Base-by-base conservation (phyloP, 768 basidiomycete genomes). In the Russula dissimulans region DNA sequence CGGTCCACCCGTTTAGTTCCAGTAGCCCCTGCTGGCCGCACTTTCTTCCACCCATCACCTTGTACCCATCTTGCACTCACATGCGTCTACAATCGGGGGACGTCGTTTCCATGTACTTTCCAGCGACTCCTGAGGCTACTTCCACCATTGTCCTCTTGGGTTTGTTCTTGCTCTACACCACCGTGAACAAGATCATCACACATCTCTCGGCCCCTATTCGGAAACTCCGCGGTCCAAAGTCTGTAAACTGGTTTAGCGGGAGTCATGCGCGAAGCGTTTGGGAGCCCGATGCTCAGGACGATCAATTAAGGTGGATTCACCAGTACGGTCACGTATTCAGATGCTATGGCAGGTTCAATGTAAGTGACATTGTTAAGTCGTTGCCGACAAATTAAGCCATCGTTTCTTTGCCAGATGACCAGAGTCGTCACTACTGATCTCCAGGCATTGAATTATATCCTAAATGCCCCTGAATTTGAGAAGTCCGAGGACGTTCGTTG, bases 381-480 rank as follows among this genome's bases (percentile, higher is more conserved):
- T 10, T 4, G n/a, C 10, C 17, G 15, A 36, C 14, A 22, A 10
- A 5, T 41, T 36, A 43, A 22, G 5, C 17, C 50, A 17, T 39
- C 22, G 4, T 5, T n/a, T 36, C n/a, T 32, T 29, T 42, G 10
- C 32, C 47, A 64, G 63, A 3, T 43, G 43, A 4, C 3, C 14
- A 55, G 17, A 5, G 39, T 62, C 49, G 0, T 31, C 15, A 49
- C 41, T 15, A 55, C 42, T 11, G 63, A 64, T 41, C 51, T 17
- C 18, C 62, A 49, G 18, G 61, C 63, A 17, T 39, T 63, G 39
- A 62, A 62, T 18, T 43, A 58, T 49, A 46, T 64, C 1, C 12
- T 64, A 8, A 57, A 36, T 41, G 26, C 51, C 31, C 51, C 62
- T 31, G 61, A 62, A 17, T 64, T 62, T 18, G 61, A 51, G 11